Evolutionary conservation across 768 basidiomycete genomes (phyloP), one percentile per base, ranked within the genome.

Genomic region (Termitomyces sp.): DNA sequence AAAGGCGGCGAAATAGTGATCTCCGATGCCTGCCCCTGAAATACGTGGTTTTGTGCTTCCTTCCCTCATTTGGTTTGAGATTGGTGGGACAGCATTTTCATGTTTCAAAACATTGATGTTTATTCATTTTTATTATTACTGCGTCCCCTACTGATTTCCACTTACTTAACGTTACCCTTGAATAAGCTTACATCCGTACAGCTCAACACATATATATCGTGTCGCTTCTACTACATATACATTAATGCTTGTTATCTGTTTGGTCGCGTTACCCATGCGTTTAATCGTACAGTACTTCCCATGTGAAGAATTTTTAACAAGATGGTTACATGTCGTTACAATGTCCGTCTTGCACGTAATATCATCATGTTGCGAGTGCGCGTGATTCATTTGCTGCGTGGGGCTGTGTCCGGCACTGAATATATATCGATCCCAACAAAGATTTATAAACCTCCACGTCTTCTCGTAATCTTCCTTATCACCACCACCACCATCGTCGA

Each of bases 401-500:
- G 53, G 50, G 63, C 57, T 49, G 52, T 58, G 51, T 49, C 9
- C 43, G 20, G 43, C 22, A 24, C 13, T 42, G 7, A 42, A 42
- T 42, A 42, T 42, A 42, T 42, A 42, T n/a, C 40, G 40, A 26
- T 45, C 14, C 44, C 44, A 48, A 32, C 48, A 49, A 49, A 32
- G 48, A 49, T 51, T 51, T 38, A 38, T 38, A 51, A 51, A 38
- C 24, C 35, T 14, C 14, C 6, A 13, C 14, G 14, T 24, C 13
- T 20, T 20, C 20, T 26, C 16, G 4, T 16, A 24, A 1, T 38
- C 42, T 60, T 58, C 59, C 50, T 54, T 57, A 38, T 50, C 55
- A 58, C 57, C 8, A 18, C 46, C 30, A 40, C 35, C 10, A 57
- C 66, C 66, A 72, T 73, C 70, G 80, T 83, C 3, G 69, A 68